A percentile compares a stretch with the other conserved stretches of the same genome.
Conservation (phyloP, 371 early-diverging fungal species). For the Syncephalastrum racemosum region DNA sequence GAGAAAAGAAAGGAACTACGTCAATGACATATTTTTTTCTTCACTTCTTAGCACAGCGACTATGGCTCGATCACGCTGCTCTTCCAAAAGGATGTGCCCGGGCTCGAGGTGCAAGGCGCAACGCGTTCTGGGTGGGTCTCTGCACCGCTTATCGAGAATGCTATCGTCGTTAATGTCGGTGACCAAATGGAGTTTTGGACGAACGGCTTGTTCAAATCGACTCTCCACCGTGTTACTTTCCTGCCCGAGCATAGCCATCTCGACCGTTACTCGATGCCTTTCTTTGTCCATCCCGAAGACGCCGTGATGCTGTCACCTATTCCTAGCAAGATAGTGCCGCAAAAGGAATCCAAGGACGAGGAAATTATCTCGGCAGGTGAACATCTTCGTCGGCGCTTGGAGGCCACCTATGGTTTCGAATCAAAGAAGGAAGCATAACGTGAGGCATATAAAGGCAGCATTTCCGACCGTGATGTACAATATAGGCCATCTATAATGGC, state of each 20-base stretch:
- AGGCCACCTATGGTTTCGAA: slow-evolving; percentile 30
- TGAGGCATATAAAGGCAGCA: no score
- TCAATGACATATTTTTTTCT: background rate
- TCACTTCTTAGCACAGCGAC: slow-evolving; percentile 48
- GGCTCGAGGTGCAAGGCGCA: slow-evolving; percentile 60
- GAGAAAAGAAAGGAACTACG: background rate
- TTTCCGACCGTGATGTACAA: no score
- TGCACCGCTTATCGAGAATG: slow-evolving; percentile 58
- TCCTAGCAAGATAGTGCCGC: slow-evolving; percentile 33
- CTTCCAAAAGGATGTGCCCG: slow-evolving; percentile 71
- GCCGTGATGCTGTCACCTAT: slow-evolving; percentile 42
- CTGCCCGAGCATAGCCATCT: slow-evolving; percentile 54
- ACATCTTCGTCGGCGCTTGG: slow-evolving; percentile 34
- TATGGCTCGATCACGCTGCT: slow-evolving; percentile 74
- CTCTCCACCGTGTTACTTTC: slow-evolving; percentile 70
- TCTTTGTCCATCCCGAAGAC: slow-evolving; percentile 62
- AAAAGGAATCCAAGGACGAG: slow-evolving; percentile 2
- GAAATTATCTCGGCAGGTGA: slow-evolving; percentile 36
- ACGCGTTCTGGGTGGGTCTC: slow-evolving; percentile 59
- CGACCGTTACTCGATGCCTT: slow-evolving; percentile 73
- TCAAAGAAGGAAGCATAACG: no score
- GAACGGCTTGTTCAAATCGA: slow-evolving; percentile 66
- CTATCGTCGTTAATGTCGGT: slow-evolving; percentile 71
- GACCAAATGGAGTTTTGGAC: slow-evolving; percentile 72
- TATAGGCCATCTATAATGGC: no score